Evolutionary conservation across 2,329 filamentous ascomycete genomes (phyloP), one percentile per base, ranked within the genome.

Genomic region (Clonostachys chloroleuca): DNA sequence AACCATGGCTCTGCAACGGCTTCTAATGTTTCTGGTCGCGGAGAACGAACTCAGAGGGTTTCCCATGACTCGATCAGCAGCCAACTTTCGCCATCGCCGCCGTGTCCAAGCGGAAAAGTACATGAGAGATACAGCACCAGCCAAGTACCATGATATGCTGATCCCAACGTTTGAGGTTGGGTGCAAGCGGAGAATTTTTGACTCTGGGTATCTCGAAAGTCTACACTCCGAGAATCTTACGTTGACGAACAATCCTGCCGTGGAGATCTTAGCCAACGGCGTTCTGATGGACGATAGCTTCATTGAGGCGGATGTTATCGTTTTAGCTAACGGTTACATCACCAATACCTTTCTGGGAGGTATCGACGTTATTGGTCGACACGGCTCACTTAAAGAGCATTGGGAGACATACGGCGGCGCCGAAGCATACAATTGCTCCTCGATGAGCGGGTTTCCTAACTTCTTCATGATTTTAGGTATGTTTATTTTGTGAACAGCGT

Each of bases 151-250:
- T 51, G 75, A 81, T 33, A 70, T 83, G 8, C 59, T 86, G 34
- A 80, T 80, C 1, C 83, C 83, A 0, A 73, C 85, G 44, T 86
- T 83, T 48, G 70, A 74, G 41, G 61, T 84, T 12, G 81, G 81
- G 2, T 86, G 82, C 64, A 86, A 85, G 63, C 66, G 83, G n/a
- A 71, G 81, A n/a, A 76, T 86, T 47, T 76, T 77, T 46, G 80
- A 85, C 49, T 68, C 73, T 3, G 68, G 68, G 2, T 86, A 84
- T 67, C 70, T 81, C 18, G 55, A 66, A 12, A 67, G 70, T 39
- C 61, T 86, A 37, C 67, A 81, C 36, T 61, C 74, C 4, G 61
- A 72, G 0, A 80, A 80, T 7, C 24, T 72, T 7, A 60, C 56
- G 2, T 42, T 71, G 46, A 80, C 76, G 0, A 73, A 78, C 1